A percentile compares a stretch with the other conserved stretches of the same genome.
Evolutionary conservation across 1,139 yeast genomes (phyloP).

Genomic region (Nakaseomyces bracarensis): DNA sequence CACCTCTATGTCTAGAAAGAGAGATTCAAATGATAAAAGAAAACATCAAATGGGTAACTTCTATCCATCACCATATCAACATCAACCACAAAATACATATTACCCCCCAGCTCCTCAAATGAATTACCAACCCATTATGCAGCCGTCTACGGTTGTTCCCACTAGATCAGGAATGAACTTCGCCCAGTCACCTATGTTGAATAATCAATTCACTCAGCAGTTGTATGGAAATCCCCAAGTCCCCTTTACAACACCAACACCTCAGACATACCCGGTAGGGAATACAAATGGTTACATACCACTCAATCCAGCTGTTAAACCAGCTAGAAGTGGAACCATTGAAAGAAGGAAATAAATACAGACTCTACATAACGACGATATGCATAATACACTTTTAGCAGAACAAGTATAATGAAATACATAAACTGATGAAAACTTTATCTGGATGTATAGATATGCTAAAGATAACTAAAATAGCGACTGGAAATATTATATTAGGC

Average conservation of each 20-base stretch:
- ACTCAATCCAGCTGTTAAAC: neutral
- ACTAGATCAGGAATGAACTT: neutral
- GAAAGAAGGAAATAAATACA: neutral
- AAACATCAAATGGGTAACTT: neutral
- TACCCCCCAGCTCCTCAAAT: neutral
- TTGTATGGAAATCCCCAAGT: neutral
- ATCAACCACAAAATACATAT: slow-evolving; percentile 1
- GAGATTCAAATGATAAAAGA: neutral
- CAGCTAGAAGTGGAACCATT: slow-evolving; percentile 3
- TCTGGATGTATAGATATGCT: too few species aligned
- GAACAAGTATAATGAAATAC: too few species aligned
- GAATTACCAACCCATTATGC: neutral
- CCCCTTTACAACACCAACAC: neutral
- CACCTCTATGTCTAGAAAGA: neutral
- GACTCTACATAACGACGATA: neutral
- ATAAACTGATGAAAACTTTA: too few species aligned
- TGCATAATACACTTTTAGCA: neutral
- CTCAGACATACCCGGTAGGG: neutral
- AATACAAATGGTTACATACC: neutral
- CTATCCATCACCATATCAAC: slow-evolving; percentile 3
- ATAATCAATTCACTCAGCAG: neutral
- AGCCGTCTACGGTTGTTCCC: neutral
- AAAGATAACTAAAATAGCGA: too few species aligned
- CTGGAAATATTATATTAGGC: too few species aligned
- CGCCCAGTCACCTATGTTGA: neutral